These are phyloP conservation scores for Globisporangium barbulae DNA, from an alignment of 352 stramenopile genomes.

Conservation along the genomic window DNA sequence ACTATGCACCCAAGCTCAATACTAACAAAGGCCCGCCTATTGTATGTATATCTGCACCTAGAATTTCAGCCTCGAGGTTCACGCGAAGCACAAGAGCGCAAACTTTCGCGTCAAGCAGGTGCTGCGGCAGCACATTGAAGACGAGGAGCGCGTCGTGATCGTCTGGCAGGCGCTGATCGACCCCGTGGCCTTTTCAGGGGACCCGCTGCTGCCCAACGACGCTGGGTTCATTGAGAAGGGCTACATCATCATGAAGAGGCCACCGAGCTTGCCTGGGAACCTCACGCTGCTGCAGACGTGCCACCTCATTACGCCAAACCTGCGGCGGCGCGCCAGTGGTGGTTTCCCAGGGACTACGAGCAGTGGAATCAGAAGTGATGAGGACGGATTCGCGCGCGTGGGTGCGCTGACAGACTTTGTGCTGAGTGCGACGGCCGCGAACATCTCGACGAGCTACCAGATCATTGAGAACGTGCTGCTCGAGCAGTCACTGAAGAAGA, in stretches of 20 bases:
- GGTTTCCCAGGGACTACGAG: too few relatives aligned
- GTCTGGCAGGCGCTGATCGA: constrained; percentile 39
- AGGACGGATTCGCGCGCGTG: constrained; percentile 5
- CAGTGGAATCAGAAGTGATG: neutral
- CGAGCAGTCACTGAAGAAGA: constrained; percentile 3
- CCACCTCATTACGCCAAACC: constrained; percentile 21
- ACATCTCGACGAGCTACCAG: constrained; percentile 21
- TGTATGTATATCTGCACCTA: constrained; percentile 3
- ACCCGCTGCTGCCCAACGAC: constrained; percentile 26
- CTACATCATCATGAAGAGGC: constrained; percentile 35
- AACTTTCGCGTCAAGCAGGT: constrained; percentile 44
- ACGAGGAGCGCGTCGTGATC: constrained; percentile 37
- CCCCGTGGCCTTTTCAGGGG: constrained; percentile 40
- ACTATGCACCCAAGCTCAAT: neutral
- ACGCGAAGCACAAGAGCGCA: constrained; percentile 29
- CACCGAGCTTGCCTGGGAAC: neutral
- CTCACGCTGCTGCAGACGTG: constrained; percentile 22
- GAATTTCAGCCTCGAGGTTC: constrained; percentile 34
- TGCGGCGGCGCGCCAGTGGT: neutral
- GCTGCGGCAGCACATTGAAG: constrained; percentile 24
- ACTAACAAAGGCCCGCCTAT: too few relatives aligned
- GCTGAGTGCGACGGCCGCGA: constrained; percentile 18
- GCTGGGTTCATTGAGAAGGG: constrained; percentile 37
- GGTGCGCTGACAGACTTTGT: constrained; percentile 26
- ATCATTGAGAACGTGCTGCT: constrained; percentile 26